Base-by-base conservation (phyloP, 2,329 filamentous ascomycete species). In the Arthrobotrys iridis region DNA sequence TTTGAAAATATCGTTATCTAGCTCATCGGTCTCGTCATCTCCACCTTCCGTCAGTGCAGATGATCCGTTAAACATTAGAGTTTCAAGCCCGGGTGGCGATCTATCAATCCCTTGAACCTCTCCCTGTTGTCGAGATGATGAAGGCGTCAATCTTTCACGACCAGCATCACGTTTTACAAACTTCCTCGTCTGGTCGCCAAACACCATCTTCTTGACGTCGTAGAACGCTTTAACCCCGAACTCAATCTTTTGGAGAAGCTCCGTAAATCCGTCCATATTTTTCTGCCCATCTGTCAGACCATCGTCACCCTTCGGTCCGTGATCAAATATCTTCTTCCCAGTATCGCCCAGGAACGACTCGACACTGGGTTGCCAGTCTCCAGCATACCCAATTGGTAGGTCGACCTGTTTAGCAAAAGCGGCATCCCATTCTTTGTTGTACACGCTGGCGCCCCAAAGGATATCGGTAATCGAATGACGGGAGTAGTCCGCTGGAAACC, bases 371-470 rank as follows among this genome's bases (percentile, higher is more conserved):
- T 77, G 63, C 79, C 79, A 80, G 5, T 63, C 58, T 2, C 78
- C 77, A 20, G 75, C 35, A n/a, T 50, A 46, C 10, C 79, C 79
- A 11, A 79, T 50, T 7, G 64, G 58, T 5, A 78, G 20, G 5
- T 59, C 35, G 2, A 35, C 46, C 43, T 80, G 79, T 37, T 78
- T 68, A 5, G 65, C 70, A 24, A 80, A 67, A 1, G 76, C 74
- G n/a, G 65, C 43, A 40, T 75, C 70, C 79, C 79, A 80, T 4
- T 79, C 75, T 2, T 60, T 50, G 45, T 77, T 77, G 7, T 67
- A 72, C 7, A 80, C 58, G 15, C 72, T 73, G 10, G 71, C 77
- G 3, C 79, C 79, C 78, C 78, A 80, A 15, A 79, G 70, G 4
- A 67, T 77, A 73, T 80, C 78, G 13, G 77, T 77, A 2, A 65